These are phyloP conservation scores for Annona squamosa DNA, from an alignment of 164 flowering plant species.

Conservation along the genomic window DNA sequence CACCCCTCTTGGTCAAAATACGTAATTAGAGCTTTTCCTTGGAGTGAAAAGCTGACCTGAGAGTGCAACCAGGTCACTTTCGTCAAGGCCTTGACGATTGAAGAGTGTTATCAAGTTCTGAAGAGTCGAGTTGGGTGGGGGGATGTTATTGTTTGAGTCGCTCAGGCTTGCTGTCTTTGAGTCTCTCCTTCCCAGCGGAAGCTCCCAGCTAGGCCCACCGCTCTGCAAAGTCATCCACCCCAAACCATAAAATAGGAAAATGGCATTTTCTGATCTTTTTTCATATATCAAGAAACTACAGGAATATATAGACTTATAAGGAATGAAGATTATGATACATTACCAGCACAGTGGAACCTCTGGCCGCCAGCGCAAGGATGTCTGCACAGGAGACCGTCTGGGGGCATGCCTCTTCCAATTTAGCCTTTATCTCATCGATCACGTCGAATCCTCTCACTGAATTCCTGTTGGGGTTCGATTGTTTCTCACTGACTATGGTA, in stretches of 20 bases:
- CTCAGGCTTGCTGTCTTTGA: constrained; percentile 73
- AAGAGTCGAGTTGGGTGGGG: constrained; percentile 77
- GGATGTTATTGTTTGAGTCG: constrained; percentile 61
- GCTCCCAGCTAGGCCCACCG: constrained; percentile 81
- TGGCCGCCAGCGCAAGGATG: constrained; percentile 72
- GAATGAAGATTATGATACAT: constrained; percentile 4
- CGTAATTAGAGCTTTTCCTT: not conserved
- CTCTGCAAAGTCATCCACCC: constrained; percentile 35
- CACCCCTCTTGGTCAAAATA: too few relatives aligned
- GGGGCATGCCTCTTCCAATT: constrained; percentile 70
- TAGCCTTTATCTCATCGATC: constrained; percentile 72
- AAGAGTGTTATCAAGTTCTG: constrained; percentile 54
- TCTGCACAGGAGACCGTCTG: constrained; percentile 93
- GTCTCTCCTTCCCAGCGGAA: constrained; percentile 87
- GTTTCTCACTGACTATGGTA: constrained; percentile 55
- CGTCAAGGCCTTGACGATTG: constrained; percentile 71
- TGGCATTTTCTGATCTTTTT: not conserved
- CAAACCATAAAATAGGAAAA: not conserved
- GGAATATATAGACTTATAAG: not conserved
- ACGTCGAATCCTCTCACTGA: constrained; percentile 78
- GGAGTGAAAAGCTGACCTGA: constrained; percentile 41
- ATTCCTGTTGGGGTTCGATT: constrained; percentile 61
- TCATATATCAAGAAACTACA: not conserved
- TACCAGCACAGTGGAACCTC: constrained; percentile 74
- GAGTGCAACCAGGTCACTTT: constrained; percentile 81